Conservation (phyloP, 2,329 filamentous ascomycete genomes). For the Aureobasidium leucospermi region DNA sequence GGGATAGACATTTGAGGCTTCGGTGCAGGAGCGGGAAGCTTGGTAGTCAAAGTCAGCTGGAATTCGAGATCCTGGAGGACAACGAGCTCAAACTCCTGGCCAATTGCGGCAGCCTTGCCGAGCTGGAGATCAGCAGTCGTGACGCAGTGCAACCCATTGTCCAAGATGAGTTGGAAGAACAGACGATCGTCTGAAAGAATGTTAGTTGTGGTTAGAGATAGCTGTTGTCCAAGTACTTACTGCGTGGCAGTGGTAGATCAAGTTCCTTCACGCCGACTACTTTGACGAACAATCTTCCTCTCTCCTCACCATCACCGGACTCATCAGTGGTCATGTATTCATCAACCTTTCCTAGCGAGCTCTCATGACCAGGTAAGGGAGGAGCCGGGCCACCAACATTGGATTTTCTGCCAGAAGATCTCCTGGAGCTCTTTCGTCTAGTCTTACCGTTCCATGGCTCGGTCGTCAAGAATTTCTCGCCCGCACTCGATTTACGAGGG, state of each 20-base stretch:
- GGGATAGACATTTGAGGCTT: constrained; percentile 28
- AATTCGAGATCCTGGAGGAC: constrained; percentile 98
- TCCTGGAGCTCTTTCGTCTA: constrained; percentile 58
- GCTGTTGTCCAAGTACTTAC: constrained; percentile 46
- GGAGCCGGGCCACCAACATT: constrained; percentile 50
- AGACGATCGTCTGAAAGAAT: constrained; percentile 64
- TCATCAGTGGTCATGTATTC: constrained; percentile 52
- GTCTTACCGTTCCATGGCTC: constrained; percentile 90
- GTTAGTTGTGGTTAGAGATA: constrained; percentile 23
- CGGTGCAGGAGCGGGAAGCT: constrained; percentile 60
- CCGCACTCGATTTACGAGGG: constrained; percentile 68
- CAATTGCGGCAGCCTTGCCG: constrained; percentile 85
- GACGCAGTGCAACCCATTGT: constrained; percentile 95
- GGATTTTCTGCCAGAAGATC: constrained; percentile 40
- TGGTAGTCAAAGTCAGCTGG: constrained; percentile 92
- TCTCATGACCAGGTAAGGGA: constrained; percentile 80
- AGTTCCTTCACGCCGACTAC: constrained; percentile 97
- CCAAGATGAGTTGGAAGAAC: constrained; percentile 93
- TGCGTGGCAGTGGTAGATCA: constrained; percentile 81
- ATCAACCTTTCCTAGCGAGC: constrained; percentile 55
- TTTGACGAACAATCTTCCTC: constrained; percentile 91
- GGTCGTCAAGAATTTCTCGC: constrained; percentile 79
- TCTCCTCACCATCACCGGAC: constrained; percentile 72
- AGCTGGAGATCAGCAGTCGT: constrained; percentile 94
- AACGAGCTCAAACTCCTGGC: constrained; percentile 95